Evolutionary conservation across 2,329 filamentous ascomycete genomes (phyloP), one percentile per base, ranked within the genome.

Genomic region (Nigrograna mackinnonii): DNA sequence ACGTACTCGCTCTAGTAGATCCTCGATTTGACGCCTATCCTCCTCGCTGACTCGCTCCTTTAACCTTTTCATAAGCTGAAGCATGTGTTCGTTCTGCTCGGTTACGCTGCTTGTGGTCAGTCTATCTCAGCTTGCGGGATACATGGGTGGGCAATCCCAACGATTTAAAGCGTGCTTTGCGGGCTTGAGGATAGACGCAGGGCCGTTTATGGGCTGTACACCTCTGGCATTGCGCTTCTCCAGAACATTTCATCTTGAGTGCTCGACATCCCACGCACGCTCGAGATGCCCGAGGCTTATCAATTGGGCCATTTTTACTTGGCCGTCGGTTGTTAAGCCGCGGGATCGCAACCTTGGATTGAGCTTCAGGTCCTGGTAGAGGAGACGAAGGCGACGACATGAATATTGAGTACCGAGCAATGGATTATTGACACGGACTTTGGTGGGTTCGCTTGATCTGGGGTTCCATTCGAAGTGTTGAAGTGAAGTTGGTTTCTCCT

Each of bases 161-260:
- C 41, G 28, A 38, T 30, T 32, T 37, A 19, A 39, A 9, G 4
- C 35, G 26, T 13, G 33, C 35, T 20, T 39, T 39, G 6, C 35
- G 5, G 12, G 21, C 13, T 19, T 34, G 24, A 6, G 21, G 18
- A 17, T 43, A 43, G 5, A 39, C 41, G 21, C 41, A 43, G 4
- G 35, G 19, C 18, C 30, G 30, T 11, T 21, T 31, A 22, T 20
- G 14, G 9, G 20, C 18, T 3, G 30, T 20, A 17, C 41, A 43
- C 12, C 22, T 26, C 20, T 43, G 35, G 22, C 41, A 43, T 19
- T 22, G 18, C 12, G n/a, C 6, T 35, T 39, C 41, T 22, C 41
- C 41, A 4, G 35, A 32, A 19, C 41, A 43, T 21, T 43, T 43
- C 11, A 43, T 34, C 30, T 43, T 43, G 5, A 33, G 35, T 11